phyloP scores from a whole-genome alignment of 306 rosid species.

The Datisca glomerata region DNA sequence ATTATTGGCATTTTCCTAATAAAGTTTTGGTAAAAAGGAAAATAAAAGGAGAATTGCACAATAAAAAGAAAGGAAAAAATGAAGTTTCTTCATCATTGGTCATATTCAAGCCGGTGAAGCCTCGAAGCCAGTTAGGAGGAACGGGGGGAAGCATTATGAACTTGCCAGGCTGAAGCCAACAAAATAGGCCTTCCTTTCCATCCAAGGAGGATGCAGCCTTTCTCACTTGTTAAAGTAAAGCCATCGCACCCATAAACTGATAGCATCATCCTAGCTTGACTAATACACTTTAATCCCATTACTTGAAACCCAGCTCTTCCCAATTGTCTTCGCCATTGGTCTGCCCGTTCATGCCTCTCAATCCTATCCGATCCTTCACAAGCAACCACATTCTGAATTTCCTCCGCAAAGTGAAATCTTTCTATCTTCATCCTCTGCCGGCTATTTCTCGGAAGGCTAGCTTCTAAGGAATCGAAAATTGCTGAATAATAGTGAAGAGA shows the following conservation, averaged over 20 bases:
- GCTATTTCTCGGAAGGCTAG: conserved; percentile 40
- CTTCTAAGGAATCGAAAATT: conserved; percentile 64
- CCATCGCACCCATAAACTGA: conserved; percentile 71
- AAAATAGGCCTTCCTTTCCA: conserved; percentile 67
- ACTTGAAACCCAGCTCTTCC: conserved; percentile 63
- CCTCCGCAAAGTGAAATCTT: conserved; percentile 41
- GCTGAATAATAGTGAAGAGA: conserved; percentile 75
- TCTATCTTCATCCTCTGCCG: conserved; percentile 54
- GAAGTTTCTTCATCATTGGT: no score
- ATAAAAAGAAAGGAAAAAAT: no score
- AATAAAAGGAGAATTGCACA: no score
- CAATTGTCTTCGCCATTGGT: conserved; percentile 66
- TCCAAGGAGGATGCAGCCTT: conserved; percentile 65
- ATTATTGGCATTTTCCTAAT: no score
- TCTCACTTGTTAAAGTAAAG: conserved; percentile 41
- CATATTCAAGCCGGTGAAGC: no score
- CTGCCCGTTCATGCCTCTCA: conserved; percentile 63
- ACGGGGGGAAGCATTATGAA: conserved; percentile 18
- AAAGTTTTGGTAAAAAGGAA: no score
- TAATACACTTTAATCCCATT: conserved; percentile 50
- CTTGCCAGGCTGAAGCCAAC: conserved; percentile 81
- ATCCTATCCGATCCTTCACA: conserved; percentile 45
- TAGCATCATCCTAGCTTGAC: conserved; percentile 63
- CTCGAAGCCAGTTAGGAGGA: no score
- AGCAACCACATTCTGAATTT: conserved; percentile 45